Percentiles rank a stretch among this genome's conserved stretches.
These are phyloP conservation scores for Skeletonema menzelii DNA, from an alignment of 108 stramenopile species.

Conservation along the genomic window DNA sequence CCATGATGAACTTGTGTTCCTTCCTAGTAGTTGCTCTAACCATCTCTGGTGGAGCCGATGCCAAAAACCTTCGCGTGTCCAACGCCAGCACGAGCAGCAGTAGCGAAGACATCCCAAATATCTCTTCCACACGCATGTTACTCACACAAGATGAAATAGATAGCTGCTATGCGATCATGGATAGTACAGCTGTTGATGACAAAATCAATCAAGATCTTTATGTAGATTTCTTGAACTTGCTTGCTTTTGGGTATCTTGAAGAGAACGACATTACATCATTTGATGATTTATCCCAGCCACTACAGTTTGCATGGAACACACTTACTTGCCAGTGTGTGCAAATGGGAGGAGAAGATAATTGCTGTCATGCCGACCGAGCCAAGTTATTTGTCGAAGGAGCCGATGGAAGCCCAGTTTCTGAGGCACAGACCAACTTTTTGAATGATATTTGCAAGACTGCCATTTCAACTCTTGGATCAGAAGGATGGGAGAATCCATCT, in stretches of 20 bases:
- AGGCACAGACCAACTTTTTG: not conserved
- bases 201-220: not conserved
- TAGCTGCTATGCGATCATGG: not conserved
- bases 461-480: not conserved
- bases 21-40: not conserved
- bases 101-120: not conserved
- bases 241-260: not conserved
- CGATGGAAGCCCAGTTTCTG: not conserved
- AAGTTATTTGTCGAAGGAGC: not conserved
- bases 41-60: not conserved
- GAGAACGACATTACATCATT: not conserved
- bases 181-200: not conserved
- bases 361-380: not conserved
- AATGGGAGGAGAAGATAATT: not conserved
- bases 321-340: not conserved
- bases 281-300: not conserved
- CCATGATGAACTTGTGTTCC: not conserved
- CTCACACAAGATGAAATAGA: not conserved
- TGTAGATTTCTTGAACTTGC: constrained; percentile 1
- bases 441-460: not conserved
- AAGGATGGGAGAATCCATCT: not conserved
- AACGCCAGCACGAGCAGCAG: not conserved
- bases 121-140: not conserved
- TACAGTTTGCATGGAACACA: not conserved
- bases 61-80: not conserved